Evolutionary conservation across 148 eudicot species (phyloP).

Genomic region (Polygonum aviculare): DNA sequence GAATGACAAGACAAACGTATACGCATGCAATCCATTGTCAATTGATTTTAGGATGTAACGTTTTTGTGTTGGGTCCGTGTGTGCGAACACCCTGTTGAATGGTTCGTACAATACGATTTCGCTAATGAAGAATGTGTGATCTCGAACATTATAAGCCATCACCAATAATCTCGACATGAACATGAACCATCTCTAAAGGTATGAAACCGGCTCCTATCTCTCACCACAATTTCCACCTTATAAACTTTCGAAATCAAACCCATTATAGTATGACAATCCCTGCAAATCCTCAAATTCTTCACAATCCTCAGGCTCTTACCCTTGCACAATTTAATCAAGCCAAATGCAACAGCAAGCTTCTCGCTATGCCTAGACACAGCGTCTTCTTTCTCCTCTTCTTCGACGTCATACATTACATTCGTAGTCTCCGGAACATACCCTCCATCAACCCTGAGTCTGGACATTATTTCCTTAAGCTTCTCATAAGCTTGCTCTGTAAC

Average conservation of each 20-base stretch:
- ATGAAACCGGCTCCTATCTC: conserved; percentile 55
- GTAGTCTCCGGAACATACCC: conserved; percentile 45
- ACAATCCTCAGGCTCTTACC: conserved; percentile 37
- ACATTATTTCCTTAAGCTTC: conserved; percentile 44
- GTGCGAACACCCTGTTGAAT: no score
- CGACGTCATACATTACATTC: conserved; percentile 49
- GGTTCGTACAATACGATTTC: no score
- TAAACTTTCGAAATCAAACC: conserved; percentile 40
- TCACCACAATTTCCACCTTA: conserved; percentile 39
- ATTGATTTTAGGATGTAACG: no score
- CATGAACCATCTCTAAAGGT: conserved; percentile 40
- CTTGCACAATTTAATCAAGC: conserved; percentile 29
- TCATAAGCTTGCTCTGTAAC: conserved; percentile 31
- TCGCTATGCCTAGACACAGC: conserved; percentile 42
- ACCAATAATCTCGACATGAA: conserved; percentile 55
- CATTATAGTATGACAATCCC: conserved; percentile 55
- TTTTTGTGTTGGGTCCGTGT: no score
- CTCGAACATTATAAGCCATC: conserved; percentile 7
- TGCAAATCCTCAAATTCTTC: conserved; percentile 63
- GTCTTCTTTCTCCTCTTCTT: conserved; percentile 56
- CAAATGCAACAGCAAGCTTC: conserved; percentile 61
- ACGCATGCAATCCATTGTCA: no score
- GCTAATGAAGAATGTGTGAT: no score
- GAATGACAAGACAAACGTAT: not conserved
- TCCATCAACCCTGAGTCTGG: conserved; percentile 39